Conservation (phyloP, 768 basidiomycete genomes). For the Leccinellum albellum region DNA sequence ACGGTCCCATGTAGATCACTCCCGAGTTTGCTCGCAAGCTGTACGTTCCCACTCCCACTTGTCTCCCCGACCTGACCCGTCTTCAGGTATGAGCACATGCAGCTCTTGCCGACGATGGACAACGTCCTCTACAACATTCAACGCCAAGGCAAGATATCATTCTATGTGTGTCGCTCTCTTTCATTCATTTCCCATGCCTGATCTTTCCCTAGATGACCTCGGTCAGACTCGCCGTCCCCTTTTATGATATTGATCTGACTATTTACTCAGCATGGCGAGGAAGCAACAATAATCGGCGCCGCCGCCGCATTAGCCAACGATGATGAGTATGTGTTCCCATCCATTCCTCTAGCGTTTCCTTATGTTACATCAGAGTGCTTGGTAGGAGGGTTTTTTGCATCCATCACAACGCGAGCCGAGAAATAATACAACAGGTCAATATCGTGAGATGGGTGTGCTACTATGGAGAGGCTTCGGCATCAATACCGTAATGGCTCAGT, state of each 20-base stretch:
- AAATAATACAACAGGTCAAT: slow-evolving; percentile 58
- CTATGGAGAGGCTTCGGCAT: slow-evolving; percentile 83
- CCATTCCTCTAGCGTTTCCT: slow-evolving; percentile 1
- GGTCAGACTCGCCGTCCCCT: slow-evolving; percentile 42
- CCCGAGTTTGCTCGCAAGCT: slow-evolving; percentile 62
- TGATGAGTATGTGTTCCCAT: slow-evolving; percentile 66
- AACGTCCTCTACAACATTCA: slow-evolving; percentile 89
- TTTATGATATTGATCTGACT: slow-evolving; percentile 1
- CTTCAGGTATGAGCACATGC: slow-evolving; percentile 72
- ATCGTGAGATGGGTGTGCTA: slow-evolving; percentile 88
- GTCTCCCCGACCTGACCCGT: background rate
- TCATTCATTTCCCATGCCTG: slow-evolving; percentile 1
- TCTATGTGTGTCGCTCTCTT: slow-evolving; percentile 57
- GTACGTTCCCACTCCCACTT: slow-evolving; percentile 30
- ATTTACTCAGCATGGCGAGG: slow-evolving; percentile 70
- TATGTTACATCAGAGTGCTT: slow-evolving; percentile 53
- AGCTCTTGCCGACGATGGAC: slow-evolving; percentile 77
- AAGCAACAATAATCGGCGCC: slow-evolving; percentile 85
- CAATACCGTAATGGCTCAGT: slow-evolving; percentile 85
- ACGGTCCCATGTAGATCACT: slow-evolving; percentile 49
- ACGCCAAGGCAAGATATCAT: slow-evolving; percentile 89
- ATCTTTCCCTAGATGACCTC: slow-evolving; percentile 64
- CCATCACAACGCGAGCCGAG: background rate
- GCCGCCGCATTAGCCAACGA: slow-evolving; percentile 78
- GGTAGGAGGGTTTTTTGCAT: slow-evolving; percentile 37